Evolutionary conservation across 352 stramenopile species (phyloP).

Genomic region (Pythium pyrilobum): DNA sequence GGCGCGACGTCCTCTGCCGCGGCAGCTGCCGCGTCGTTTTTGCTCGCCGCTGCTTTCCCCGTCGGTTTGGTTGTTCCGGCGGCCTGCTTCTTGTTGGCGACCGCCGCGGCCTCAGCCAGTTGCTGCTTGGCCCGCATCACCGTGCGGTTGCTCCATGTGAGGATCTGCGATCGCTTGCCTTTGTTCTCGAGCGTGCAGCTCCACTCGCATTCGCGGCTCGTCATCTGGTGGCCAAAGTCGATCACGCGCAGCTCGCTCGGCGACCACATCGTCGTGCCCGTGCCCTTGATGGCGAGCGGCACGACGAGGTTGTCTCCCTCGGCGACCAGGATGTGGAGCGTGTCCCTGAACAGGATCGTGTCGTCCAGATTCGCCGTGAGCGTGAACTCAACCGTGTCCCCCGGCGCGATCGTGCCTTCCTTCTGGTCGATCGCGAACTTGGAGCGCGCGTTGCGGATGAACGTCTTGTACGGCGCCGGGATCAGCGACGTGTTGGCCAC

Average conservation of each 20-base stretch:
- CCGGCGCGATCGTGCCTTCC: slow-evolving; percentile 81
- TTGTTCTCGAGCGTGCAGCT: slow-evolving; percentile 95
- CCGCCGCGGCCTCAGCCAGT: slow-evolving; percentile 7
- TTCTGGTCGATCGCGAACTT: slow-evolving; percentile 90
- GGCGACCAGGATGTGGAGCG: slow-evolving; percentile 90
- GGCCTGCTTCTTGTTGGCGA: slow-evolving; percentile 23
- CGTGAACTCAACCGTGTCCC: slow-evolving; percentile 62
- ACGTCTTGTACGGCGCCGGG: slow-evolving; percentile 88
- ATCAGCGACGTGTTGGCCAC: slow-evolving; percentile 91
- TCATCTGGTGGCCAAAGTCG: slow-evolving; percentile 93
- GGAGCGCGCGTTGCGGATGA: slow-evolving; percentile 88
- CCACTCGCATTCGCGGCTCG: slow-evolving; percentile 82
- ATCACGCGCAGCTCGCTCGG: slow-evolving; percentile 83
- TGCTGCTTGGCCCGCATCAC: slow-evolving; percentile 14
- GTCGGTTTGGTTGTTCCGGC: slow-evolving; percentile 10
- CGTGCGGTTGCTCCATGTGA: slow-evolving; percentile 90
- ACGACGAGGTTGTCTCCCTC: slow-evolving; percentile 91
- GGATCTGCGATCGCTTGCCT: slow-evolving; percentile 85
- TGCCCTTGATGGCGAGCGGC: slow-evolving; percentile 87
- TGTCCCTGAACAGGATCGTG: slow-evolving; percentile 88
- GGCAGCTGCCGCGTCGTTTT: not conserved
- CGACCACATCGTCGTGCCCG: slow-evolving; percentile 93
- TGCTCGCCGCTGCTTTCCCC: slow-evolving; percentile 2
- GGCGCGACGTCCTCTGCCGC: slow-evolving; percentile 31
- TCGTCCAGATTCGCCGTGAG: slow-evolving; percentile 93